Evolutionary conservation across 2,329 filamentous ascomycete genomes (phyloP).

Genomic region (Ceratocystis huliohia): DNA sequence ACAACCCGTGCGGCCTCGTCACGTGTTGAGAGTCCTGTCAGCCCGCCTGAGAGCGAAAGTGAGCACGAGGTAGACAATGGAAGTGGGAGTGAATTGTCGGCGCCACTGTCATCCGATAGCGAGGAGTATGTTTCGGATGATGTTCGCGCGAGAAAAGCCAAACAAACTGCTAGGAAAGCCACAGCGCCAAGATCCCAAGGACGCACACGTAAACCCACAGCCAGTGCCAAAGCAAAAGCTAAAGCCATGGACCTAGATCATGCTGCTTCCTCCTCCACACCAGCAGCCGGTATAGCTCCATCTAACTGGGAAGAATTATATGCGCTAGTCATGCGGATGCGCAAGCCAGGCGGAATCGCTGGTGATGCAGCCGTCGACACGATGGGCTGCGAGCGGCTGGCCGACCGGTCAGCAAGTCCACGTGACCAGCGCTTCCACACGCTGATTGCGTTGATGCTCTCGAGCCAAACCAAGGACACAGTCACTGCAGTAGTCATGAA

Average conservation of each 20-base stretch:
- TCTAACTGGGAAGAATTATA: constrained; percentile 79
- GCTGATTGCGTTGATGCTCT: constrained; percentile 77
- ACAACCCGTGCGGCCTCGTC: constrained; percentile 16
- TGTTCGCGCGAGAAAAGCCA: background rate
- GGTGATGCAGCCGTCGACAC: constrained; percentile 82
- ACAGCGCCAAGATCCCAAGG: background rate
- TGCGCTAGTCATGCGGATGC: constrained; percentile 64
- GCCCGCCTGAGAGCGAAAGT: background rate
- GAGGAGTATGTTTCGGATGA: constrained; percentile 1
- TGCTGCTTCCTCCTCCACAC: background rate
- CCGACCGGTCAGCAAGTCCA: constrained; percentile 37
- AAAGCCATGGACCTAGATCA: background rate
- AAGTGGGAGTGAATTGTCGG: background rate
- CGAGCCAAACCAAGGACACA: constrained; percentile 85
- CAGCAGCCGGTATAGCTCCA: constrained; percentile 36
- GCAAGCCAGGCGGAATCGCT: constrained; percentile 40
- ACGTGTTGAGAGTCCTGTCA: background rate
- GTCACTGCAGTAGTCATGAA: constrained; percentile 76
- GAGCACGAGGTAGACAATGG: background rate
- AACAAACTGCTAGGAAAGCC: background rate
- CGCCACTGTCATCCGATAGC: constrained; percentile 14
- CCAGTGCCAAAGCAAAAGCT: constrained; percentile 27
- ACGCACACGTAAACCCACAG: constrained; percentile 36
- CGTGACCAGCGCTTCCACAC: constrained; percentile 68
- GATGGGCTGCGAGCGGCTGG: constrained; percentile 83